Conservation (phyloP, 306 rosid genomes). For the Pyrus bretschneideri region DNA sequence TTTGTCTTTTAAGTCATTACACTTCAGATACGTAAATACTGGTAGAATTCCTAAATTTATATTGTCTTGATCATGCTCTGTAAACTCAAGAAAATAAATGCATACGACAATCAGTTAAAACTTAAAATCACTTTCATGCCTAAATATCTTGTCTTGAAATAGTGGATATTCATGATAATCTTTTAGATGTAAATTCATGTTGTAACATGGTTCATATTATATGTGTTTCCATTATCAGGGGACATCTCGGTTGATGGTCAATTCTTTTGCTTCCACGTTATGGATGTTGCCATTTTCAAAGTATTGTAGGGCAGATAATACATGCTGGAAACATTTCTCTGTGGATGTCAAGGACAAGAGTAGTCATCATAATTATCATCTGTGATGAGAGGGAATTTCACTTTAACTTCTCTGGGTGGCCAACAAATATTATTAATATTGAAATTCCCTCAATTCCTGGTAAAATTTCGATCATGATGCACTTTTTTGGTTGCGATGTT, state of each 20-base stretch:
- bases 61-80: neutral
- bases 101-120: neutral
- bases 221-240: slow-evolving; percentile 64
- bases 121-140: neutral
- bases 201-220: slow-evolving; percentile 33
- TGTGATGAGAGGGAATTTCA: slow-evolving; percentile 66
- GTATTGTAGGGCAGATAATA: slow-evolving; percentile 67
- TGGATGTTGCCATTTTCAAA: slow-evolving; percentile 99
- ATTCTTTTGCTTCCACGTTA: slow-evolving; percentile 82
- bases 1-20: neutral
- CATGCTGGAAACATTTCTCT: slow-evolving; percentile 62
- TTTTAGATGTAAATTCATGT: slow-evolving; percentile 6
- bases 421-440: slow-evolving; percentile 77
- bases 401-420: slow-evolving; percentile 78
- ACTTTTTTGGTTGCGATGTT: slow-evolving; percentile 12
- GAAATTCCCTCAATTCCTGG: slow-evolving; percentile 81
- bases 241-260: slow-evolving; percentile 87
- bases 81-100: neutral
- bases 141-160: slow-evolving; percentile 17
- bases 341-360: slow-evolving; percentile 25
- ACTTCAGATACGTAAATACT: neutral
- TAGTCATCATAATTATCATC: slow-evolving; percentile 42
- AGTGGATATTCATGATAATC: neutral
- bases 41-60: neutral
- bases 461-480: slow-evolving; percentile 28